Evolutionary conservation across 75 land plant species (phyloP), one percentile per base, ranked within the genome.

Genomic region (Sequoiadendron giganteum): DNA sequence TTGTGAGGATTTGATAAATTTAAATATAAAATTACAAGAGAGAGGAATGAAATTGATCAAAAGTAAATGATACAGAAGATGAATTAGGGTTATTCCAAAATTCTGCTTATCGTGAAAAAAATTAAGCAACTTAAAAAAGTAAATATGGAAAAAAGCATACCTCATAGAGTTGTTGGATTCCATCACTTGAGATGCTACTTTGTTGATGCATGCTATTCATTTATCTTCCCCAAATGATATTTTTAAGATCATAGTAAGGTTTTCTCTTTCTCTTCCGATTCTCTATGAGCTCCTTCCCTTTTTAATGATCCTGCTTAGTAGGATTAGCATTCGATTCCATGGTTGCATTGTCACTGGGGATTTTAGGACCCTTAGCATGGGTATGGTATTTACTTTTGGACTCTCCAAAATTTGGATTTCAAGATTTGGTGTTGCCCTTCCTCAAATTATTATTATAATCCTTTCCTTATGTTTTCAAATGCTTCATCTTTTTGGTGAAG

Each of bases 201-300:
- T n/a, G n/a, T n/a, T n/a, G n/a, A n/a, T n/a, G n/a, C n/a, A n/a
- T n/a, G n/a, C n/a, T n/a, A n/a, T n/a, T n/a, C n/a, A n/a, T n/a
- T n/a, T n/a, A n/a, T n/a, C n/a, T n/a, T n/a, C n/a, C n/a, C n/a
- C n/a, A n/a, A n/a, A n/a, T n/a, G n/a, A n/a, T n/a, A n/a, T n/a
- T n/a, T n/a, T n/a, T n/a, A 28, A 95, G 92, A 77, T 86, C 90
- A 73, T 95, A 95, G 87, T 95, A 79, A 5, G 86, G 90, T 88
- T 93, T 95, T 85, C 96, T 92, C 89, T 90, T 91, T 90, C 90
- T 94, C 90, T 95, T 95, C 84, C 95, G 92, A 16, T 85, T 89
- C 87, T 94, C 96, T 83, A 93, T 86, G 32, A 93, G 84, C 82
- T 94, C 76, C 76, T 72, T 72, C 76, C 30, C 30, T 30, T 72